Evolutionary conservation across 805 yeast species (phyloP), one percentile per base, ranked within the genome.

Genomic region (Candida verbasci): DNA sequence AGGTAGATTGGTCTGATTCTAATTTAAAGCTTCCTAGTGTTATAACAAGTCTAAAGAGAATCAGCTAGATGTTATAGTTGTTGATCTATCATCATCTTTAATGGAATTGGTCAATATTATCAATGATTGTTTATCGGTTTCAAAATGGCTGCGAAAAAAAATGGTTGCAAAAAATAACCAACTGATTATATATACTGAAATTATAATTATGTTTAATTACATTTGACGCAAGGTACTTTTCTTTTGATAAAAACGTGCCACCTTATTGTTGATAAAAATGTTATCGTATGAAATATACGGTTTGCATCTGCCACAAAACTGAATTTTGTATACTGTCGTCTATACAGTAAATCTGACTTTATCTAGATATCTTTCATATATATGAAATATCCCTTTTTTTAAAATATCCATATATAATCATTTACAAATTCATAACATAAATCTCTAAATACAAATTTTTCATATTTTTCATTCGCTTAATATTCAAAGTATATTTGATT

Each of bases 71-170:
- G n/a, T n/a, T n/a, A n/a, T n/a, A n/a, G n/a, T n/a, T n/a, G n/a
- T n/a, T n/a, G n/a, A n/a, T n/a, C 22, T 9, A 20, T 20, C 22
- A 20, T 6, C 22, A 20, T 20, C 9, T 20, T 6, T 20, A 20
- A 20, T 20, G 6, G 9, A 6, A 20, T 9, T 6, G 9, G 6
- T 20, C 22, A 20, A 20, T 6, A 20, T 20, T 20, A 20, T 20
- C n/a, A n/a, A n/a, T n/a, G n/a, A n/a, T n/a, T n/a, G n/a, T n/a
- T n/a, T n/a, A n/a, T n/a, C n/a, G n/a, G n/a, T n/a, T n/a, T n/a
- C n/a, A n/a, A 11, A 16, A 31, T 31, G 34, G 34, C 34, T 31
- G 34, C 34, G 34, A 31, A 31, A 31, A 29, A 31, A 23, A 20
- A 14, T 11, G 4, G 34, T 9, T 16, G 34, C 21, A 31, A 23